Percentiles rank a stretch among this genome's conserved stretches.
These are phyloP conservation scores for Beauveria varroae DNA, from an alignment of 2,329 filamentous ascomycete species.

Conservation along the genomic window DNA sequence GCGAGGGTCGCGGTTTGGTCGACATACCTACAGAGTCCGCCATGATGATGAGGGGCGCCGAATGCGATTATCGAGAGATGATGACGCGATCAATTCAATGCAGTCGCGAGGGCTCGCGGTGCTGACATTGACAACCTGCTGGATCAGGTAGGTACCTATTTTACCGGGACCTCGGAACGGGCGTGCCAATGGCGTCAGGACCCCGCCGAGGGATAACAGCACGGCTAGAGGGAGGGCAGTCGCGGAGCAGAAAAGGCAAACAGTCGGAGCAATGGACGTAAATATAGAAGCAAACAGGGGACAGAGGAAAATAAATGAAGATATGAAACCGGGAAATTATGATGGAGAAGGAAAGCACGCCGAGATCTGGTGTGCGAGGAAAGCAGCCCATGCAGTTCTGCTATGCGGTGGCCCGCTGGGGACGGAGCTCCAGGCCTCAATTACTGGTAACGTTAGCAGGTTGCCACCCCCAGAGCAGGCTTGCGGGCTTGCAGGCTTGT, in stretches of 20 bases:
- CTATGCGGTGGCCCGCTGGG: not conserved
- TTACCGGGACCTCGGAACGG: conserved; percentile 12
- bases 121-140: not conserved
- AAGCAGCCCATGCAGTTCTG: not conserved
- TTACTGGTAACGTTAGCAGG: not conserved
- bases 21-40: conserved; percentile 30
- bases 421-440: not conserved
- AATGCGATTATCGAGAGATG: not conserved
- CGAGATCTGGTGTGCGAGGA: not conserved
- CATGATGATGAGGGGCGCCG: conserved; percentile 19
- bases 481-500: not conserved
- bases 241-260: not conserved
- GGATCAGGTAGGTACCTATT: not conserved
- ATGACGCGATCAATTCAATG: conserved; percentile 2
- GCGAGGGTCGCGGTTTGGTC: not conserved
- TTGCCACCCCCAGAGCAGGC: conserved; percentile 2
- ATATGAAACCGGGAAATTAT: not conserved
- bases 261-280: not conserved
- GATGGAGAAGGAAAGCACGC: not conserved
- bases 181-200: conserved; percentile 13
- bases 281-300: not conserved
- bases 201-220: conserved; percentile 9
- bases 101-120: not conserved
- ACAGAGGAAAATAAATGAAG: not conserved
- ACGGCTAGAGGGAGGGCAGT: not conserved